A percentile compares a stretch with the other conserved stretches of the same genome.
These are phyloP conservation scores for Macrolepiota albuminosa DNA, from an alignment of 768 basidiomycete genomes.

Conservation along the genomic window DNA sequence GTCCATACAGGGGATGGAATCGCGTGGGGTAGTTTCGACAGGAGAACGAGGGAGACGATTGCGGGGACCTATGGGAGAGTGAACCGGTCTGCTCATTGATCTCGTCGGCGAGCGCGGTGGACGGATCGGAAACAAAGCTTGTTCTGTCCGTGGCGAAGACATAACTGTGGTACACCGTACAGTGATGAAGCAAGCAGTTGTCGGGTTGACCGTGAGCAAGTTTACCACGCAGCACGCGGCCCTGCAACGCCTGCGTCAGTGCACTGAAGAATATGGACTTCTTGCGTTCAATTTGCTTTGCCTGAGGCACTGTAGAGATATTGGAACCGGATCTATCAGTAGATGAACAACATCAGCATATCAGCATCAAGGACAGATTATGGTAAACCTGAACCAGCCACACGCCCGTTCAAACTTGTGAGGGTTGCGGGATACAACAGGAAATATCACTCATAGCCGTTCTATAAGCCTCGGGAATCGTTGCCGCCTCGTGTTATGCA, in stretches of 20 bases:
- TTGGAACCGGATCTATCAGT: background rate
- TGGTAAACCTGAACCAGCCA: background rate
- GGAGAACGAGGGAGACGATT: conserved; percentile 11
- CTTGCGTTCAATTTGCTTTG: too few species aligned
- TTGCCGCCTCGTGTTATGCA: background rate
- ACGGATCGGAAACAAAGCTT: conserved; percentile 15
- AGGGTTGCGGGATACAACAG: background rate
- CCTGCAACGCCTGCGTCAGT: background rate
- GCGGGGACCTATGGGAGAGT: conserved; percentile 20
- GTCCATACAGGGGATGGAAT: conserved; percentile 13
- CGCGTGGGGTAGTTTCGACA: conserved; percentile 8
- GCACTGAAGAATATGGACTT: too few species aligned
- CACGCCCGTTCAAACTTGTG: background rate
- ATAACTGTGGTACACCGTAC: background rate
- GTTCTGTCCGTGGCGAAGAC: conserved; percentile 21
- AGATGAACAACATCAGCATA: background rate
- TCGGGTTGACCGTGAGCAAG: conserved; percentile 10
- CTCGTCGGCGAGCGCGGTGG: conserved; percentile 12
- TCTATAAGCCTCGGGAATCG: too few species aligned
- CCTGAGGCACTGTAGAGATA: background rate
- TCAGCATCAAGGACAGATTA: background rate
- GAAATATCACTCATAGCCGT: background rate
- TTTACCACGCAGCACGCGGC: background rate
- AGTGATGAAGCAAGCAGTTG: background rate
- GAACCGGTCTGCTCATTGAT: conserved; percentile 12